A percentile compares a stretch with the other conserved stretches of the same genome.
These are phyloP conservation scores for Corymbia calophylla DNA, from an alignment of 441 rosid species.

Conservation along the genomic window DNA sequence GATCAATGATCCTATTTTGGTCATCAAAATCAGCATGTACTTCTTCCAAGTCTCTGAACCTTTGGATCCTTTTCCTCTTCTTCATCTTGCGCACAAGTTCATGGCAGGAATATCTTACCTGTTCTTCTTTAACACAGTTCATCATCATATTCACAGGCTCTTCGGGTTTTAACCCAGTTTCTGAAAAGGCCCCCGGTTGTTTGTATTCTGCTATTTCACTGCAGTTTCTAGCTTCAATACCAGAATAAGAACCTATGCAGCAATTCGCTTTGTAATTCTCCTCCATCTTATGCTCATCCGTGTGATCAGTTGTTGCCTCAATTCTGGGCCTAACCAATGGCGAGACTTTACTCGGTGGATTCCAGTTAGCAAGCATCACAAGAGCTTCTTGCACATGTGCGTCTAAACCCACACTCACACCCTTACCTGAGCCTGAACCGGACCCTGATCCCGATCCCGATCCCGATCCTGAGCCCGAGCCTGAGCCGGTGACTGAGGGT, in stretches of 20 bases:
- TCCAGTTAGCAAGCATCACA: not conserved
- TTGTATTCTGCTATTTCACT: not conserved
- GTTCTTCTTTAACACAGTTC: not conserved
- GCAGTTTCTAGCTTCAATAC: not conserved
- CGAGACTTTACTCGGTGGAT: not conserved
- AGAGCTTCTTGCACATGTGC: not conserved
- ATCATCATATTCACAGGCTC: not conserved
- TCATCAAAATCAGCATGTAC: not conserved
- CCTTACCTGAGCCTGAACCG: not conserved
- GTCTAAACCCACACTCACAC: not conserved
- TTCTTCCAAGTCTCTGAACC: not conserved
- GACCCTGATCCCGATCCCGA: not conserved
- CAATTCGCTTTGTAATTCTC: not conserved
- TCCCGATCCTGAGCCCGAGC: not conserved
- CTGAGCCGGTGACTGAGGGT: not conserved
- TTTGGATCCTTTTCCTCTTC: not conserved
- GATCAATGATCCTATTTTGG: not conserved
- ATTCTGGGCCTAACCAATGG: not conserved
- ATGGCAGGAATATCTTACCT: not conserved
- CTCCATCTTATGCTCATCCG: not conserved
- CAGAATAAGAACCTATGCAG: not conserved
- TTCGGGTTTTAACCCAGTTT: not conserved
- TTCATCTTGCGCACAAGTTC: not conserved
- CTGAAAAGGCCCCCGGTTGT: not conserved
- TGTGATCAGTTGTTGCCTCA: not conserved